These are phyloP conservation scores for Ophiostoma piceae DNA, from an alignment of 2,329 filamentous ascomycete species.

Conservation along the genomic window DNA sequence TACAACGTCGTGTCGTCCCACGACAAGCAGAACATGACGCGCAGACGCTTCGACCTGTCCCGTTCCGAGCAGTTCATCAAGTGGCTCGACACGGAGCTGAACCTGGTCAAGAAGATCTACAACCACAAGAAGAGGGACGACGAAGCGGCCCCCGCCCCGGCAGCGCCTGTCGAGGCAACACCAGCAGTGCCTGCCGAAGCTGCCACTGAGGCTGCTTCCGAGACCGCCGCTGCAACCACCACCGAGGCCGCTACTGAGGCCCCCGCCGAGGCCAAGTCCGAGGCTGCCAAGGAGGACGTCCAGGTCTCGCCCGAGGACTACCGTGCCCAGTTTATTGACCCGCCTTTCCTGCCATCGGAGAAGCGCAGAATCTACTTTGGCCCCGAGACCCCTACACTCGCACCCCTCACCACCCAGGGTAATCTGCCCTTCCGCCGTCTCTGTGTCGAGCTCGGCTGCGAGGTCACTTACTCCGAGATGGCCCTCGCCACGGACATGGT, in stretches of 20 bases:
- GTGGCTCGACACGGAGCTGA: constrained; percentile 67
- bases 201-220: neutral
- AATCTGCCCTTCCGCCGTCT: constrained; percentile 91
- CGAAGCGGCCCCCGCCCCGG: neutral
- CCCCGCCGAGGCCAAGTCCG: constrained; percentile 32
- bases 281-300: neutral
- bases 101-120: constrained; percentile 45
- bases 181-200: neutral
- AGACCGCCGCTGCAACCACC: neutral
- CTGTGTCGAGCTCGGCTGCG: constrained; percentile 81
- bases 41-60: constrained; percentile 63
- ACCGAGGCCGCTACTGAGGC: neutral
- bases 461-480: constrained; percentile 98
- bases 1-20: constrained; percentile 68
- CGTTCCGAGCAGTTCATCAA: constrained; percentile 70
- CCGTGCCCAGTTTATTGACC: constrained; percentile 75
- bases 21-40: constrained; percentile 69
- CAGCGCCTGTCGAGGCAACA: neutral
- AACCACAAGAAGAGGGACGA: constrained; percentile 34
- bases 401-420: constrained; percentile 91
- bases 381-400: constrained; percentile 85
- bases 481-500: constrained; percentile 85
- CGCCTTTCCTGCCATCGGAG: constrained; percentile 83
- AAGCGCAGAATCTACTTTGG: constrained; percentile 93
- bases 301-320: constrained; percentile 54